These are phyloP conservation scores for Candida sanyaensis DNA, from an alignment of 1,139 yeast species.

Conservation along the genomic window DNA sequence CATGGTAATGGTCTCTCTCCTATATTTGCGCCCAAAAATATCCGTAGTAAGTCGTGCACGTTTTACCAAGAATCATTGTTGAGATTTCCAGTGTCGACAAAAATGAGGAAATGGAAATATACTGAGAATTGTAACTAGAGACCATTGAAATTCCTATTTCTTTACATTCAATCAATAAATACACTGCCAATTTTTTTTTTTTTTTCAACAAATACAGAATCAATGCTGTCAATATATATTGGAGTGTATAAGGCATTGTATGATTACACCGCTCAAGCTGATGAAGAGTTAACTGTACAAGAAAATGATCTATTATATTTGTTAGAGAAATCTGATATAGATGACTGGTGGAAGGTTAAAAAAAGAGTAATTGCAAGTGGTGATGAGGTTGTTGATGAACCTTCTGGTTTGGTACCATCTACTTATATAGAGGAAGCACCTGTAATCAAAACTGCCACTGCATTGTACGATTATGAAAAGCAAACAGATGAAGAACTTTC, in stretches of 20 bases:
- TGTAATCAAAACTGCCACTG: slow-evolving; percentile 55
- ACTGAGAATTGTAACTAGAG: neutral
- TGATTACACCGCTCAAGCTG: slow-evolving; percentile 82
- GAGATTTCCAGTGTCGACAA: neutral
- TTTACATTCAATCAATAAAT: neutral
- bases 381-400: slow-evolving; percentile 89
- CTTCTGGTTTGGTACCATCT: slow-evolving; percentile 88
- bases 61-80: neutral
- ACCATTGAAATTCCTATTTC: too few relatives aligned
- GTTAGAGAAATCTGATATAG: slow-evolving; percentile 81
- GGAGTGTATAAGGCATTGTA: slow-evolving; percentile 86
- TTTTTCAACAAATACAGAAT: neutral
- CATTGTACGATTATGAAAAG: slow-evolving; percentile 82
- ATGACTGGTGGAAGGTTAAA: slow-evolving; percentile 99
- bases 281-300: slow-evolving; percentile 76
- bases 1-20: neutral
- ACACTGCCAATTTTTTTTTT: too few relatives aligned
- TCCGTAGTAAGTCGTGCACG: neutral
- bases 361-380: slow-evolving; percentile 67
- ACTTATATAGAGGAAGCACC: slow-evolving; percentile 71
- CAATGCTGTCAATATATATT: slow-evolving; percentile 51
- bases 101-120: neutral
- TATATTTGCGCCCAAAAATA: too few relatives aligned
- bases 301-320: slow-evolving; percentile 82
- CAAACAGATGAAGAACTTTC: slow-evolving; percentile 93